Percentiles rank a stretch among this genome's conserved stretches.
Conservation (phyloP, 192 early-diverging fungal species). For the Geranomyces variabilis region DNA sequence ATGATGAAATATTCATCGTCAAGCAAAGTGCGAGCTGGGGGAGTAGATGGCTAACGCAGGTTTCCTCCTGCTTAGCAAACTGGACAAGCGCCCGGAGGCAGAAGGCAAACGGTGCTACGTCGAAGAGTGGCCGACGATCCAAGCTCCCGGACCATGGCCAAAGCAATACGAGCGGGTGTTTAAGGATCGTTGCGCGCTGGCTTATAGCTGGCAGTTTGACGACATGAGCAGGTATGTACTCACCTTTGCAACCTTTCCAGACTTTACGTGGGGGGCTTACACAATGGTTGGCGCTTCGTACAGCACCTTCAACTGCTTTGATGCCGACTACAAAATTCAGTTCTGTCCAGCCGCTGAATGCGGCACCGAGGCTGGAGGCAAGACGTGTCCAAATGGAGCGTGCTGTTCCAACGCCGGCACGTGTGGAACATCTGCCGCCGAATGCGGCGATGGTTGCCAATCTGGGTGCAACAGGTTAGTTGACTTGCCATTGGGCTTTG, state of each 20-base stretch:
- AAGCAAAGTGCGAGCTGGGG: too few relatives aligned
- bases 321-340: slow-evolving; percentile 7
- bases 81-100: not conserved
- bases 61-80: not conserved
- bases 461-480: not conserved
- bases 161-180: slow-evolving; percentile 40
- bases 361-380: not conserved
- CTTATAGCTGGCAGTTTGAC: slow-evolving; percentile 46
- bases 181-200: slow-evolving; percentile 34
- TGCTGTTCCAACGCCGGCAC: slow-evolving; percentile 8
- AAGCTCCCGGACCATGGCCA: not conserved
- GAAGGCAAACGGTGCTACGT: not conserved
- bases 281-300: not conserved
- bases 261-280: too few relatives aligned
- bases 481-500: too few relatives aligned
- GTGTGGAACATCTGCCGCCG: not conserved
- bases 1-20: too few relatives aligned
- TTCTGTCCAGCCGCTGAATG: slow-evolving; percentile 14
- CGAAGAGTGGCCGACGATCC: not conserved
- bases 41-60: too few relatives aligned
- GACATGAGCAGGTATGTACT: slow-evolving; percentile 16
- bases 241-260: too few relatives aligned
- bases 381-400: not conserved
- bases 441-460: slow-evolving; percentile 17
- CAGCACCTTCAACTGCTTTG: slow-evolving; percentile 7